Conservation (phyloP, 1,284 basidiomycete genomes). For the Neotropicomus parvogracilis region DNA sequence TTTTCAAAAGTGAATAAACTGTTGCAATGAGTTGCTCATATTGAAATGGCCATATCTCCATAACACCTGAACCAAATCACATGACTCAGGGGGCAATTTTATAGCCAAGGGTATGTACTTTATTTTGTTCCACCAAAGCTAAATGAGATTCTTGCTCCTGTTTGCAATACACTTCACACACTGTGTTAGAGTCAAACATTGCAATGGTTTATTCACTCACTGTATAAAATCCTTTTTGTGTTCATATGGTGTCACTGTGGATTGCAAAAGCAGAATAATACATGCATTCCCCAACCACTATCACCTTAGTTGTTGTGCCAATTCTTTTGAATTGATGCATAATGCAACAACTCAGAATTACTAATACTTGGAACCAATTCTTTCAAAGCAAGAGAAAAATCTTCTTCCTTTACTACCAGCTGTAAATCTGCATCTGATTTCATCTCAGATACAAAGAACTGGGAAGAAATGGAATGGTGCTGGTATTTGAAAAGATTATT, state of each 20-base stretch:
- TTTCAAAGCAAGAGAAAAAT: constrained; percentile 76
- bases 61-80: not conserved
- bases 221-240: no score
- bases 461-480: constrained; percentile 78
- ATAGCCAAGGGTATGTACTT: no score
- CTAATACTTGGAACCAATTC: constrained; percentile 88
- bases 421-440: constrained; percentile 71
- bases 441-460: constrained; percentile 90
- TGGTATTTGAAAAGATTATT: constrained; percentile 46
- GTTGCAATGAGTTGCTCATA: not conserved
- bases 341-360: constrained; percentile 86
- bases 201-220: no score
- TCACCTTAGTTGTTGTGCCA: constrained; percentile 16
- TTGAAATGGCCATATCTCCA: no score
- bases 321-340: constrained; percentile 37
- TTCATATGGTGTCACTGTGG: no score
- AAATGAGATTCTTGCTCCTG: no score
- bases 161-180: no score
- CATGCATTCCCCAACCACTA: not conserved
- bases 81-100: no score
- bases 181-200: no score
- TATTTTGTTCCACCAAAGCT: no score
- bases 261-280: no score
- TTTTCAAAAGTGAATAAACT: not conserved
- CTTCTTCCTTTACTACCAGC: constrained; percentile 68